Conservation (phyloP, 768 basidiomycete genomes). For the Paxillus ammoniavirescens region DNA sequence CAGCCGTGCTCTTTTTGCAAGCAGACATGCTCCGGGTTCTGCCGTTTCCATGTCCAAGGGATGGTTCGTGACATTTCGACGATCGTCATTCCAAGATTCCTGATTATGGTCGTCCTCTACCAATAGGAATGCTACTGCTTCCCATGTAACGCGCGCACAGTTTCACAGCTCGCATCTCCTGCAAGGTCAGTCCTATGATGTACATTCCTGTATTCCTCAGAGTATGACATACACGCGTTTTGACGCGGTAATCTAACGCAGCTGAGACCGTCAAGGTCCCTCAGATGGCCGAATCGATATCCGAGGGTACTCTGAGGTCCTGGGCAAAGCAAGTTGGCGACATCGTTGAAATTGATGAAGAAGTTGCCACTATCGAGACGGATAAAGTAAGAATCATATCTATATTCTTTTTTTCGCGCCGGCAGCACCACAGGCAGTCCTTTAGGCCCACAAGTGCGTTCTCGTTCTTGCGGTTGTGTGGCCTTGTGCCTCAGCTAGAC, state of each 20-base stretch:
- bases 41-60: slow-evolving; percentile 40
- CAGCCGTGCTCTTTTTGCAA: slow-evolving; percentile 49
- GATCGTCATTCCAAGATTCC: slow-evolving; percentile 4
- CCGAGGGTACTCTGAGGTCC: slow-evolving; percentile 92
- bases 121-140: slow-evolving; percentile 45
- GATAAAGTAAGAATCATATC: slow-evolving; percentile 71
- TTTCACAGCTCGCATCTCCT: slow-evolving; percentile 72
- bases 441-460: background rate
- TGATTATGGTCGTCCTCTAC: background rate
- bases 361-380: slow-evolving; percentile 97
- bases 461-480: background rate
- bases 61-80: slow-evolving; percentile 40
- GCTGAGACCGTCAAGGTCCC: slow-evolving; percentile 93
- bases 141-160: slow-evolving; percentile 50
- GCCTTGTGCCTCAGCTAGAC: background rate
- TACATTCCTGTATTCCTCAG: slow-evolving; percentile 5
- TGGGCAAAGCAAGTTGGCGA: slow-evolving; percentile 96
- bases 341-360: slow-evolving; percentile 86
- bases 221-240: slow-evolving; percentile 11
- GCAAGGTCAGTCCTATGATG: slow-evolving; percentile 50
- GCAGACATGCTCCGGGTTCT: slow-evolving; percentile 29
- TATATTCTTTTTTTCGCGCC: background rate
- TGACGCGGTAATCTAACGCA: slow-evolving; percentile 26
- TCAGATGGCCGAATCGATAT: slow-evolving; percentile 98
- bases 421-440: background rate